Base-by-base conservation (phyloP, 2,329 filamentous ascomycete species). In the Dothistroma septosporum region DNA sequence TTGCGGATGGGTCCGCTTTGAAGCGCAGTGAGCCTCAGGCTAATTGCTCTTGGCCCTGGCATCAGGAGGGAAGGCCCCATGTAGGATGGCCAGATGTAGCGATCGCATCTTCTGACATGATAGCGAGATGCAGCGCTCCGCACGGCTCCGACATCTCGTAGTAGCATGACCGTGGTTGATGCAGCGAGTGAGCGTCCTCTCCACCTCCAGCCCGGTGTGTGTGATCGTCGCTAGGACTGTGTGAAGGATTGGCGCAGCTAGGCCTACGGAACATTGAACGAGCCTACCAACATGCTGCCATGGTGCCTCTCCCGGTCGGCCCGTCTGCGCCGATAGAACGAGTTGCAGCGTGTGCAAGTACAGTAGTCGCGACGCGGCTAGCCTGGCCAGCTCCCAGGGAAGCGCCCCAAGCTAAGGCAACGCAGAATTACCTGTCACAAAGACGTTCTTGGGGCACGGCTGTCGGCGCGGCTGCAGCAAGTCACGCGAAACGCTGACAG, bases 401-500 rank as follows among this genome's bases (percentile, higher is more conserved):
- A 61, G 57, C 53, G 64, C 59, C 65, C 50, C 63, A 50, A 47
- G 59, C 58, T 61, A 54, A 61, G 60, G 55, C 60, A 28, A 28
- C 28, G 41, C 46, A 60, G 56, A 64, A 61, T 60, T 60, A 71
- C 67, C 67, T 66, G 67, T 72, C 68, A 71, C 70, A 71, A 71
- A 72, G 59, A 31, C 41, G 54, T 54, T 47, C 59, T 56, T 44
- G 28, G 37, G 54, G 57, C 63, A 63, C 66, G 64, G 66, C 57
- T 58, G 54, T 35, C 59, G 58, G 60, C 54, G 63, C 66, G 63
- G 59, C 60, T 64, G 65, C 62, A 67, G 66, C 47, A 49, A 64
- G 68, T 69, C 69, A 70, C 67, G 68, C 68, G 69, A 69, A 70
- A 64, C 58, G 68, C 62, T 69, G 69, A 70, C 68, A 70, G 66